phyloP scores from a whole-genome alignment of 2,329 filamentous ascomycete genomes.

The Fusarium decemcellulare region DNA sequence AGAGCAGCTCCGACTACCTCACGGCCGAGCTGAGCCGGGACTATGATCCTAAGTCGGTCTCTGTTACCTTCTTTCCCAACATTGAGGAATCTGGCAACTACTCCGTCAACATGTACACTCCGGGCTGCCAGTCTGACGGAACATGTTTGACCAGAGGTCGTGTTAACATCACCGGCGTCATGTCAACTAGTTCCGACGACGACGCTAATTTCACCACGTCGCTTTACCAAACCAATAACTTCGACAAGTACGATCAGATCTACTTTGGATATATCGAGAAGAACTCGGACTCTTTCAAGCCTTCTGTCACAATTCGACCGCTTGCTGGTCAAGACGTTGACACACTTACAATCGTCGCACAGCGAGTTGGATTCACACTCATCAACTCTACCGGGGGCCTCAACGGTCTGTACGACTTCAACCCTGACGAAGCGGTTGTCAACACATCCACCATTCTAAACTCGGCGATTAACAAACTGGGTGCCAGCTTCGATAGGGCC shows the following conservation, averaged over 20 bases:
- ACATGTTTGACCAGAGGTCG: conserved; percentile 83
- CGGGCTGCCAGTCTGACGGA: conserved; percentile 86
- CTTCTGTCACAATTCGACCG: conserved; percentile 84
- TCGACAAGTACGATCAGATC: conserved; percentile 96
- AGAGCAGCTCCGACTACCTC: conserved; percentile 84
- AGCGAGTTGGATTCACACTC: conserved; percentile 84
- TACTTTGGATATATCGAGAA: conserved; percentile 89
- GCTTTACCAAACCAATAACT: conserved; percentile 93
- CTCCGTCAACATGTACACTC: conserved; percentile 90
- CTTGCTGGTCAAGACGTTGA: conserved; percentile 72
- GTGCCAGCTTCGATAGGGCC: conserved; percentile 74
- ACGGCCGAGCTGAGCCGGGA: conserved; percentile 73
- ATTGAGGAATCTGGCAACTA: conserved; percentile 94
- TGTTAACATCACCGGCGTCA: conserved; percentile 83
- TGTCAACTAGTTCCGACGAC: conserved; percentile 66
- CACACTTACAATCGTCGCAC: conserved; percentile 86
- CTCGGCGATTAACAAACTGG: conserved; percentile 84
- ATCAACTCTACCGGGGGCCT: conserved; percentile 83
- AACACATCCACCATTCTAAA: conserved; percentile 74
- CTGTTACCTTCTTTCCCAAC: conserved; percentile 85
- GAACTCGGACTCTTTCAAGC: conserved; percentile 79
- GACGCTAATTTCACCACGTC: conserved; percentile 68
- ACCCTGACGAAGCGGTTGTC: conserved; percentile 70
- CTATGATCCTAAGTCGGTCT: conserved; percentile 71
- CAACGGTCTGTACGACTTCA: conserved; percentile 92